Conservation (phyloP, 768 basidiomycete genomes). For the Suillus americanus region DNA sequence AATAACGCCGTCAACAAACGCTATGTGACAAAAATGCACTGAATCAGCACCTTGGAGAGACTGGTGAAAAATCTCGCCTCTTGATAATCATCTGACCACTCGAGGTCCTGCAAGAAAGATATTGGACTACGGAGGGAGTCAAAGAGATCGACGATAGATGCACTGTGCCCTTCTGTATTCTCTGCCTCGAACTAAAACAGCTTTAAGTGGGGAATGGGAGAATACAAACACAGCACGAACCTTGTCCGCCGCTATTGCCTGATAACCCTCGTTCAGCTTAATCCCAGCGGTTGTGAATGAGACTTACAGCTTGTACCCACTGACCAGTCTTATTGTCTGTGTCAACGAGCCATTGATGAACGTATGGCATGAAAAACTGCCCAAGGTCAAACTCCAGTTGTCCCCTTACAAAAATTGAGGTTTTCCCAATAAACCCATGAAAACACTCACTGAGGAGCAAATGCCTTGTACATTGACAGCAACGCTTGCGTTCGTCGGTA, state of each 20-base stretch:
- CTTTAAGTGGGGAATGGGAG: constrained; percentile 6
- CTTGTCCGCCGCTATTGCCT: constrained; percentile 85
- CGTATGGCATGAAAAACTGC: constrained; percentile 84
- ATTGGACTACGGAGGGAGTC: constrained; percentile 91
- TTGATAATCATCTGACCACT: constrained; percentile 92
- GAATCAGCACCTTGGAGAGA: constrained; percentile 69
- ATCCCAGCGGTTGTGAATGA: neutral
- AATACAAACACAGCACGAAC: constrained; percentile 36
- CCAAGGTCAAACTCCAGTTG: constrained; percentile 67
- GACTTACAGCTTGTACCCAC: constrained; percentile 89
- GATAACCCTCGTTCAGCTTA: constrained; percentile 13
- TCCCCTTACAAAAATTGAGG: constrained; percentile 37
- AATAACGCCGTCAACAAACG: constrained; percentile 7
- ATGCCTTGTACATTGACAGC: constrained; percentile 78
- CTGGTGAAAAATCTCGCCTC: constrained; percentile 88
- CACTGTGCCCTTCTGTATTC: constrained; percentile 81
- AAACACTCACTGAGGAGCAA: constrained; percentile 68
- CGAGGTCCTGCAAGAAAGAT: constrained; percentile 81
- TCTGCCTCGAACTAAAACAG: constrained; percentile 71
- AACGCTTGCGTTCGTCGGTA: constrained; percentile 78
- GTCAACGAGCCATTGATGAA: constrained; percentile 83
- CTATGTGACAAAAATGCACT: neutral
- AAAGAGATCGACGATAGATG: constrained; percentile 97
- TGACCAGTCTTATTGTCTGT: constrained; percentile 88
- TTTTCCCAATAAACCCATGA: neutral